Percentiles rank a stretch among this genome's conserved stretches.
Evolutionary conservation across 495 filamentous ascomycete genomes (phyloP).

Genomic region (Monascus purpureus): DNA sequence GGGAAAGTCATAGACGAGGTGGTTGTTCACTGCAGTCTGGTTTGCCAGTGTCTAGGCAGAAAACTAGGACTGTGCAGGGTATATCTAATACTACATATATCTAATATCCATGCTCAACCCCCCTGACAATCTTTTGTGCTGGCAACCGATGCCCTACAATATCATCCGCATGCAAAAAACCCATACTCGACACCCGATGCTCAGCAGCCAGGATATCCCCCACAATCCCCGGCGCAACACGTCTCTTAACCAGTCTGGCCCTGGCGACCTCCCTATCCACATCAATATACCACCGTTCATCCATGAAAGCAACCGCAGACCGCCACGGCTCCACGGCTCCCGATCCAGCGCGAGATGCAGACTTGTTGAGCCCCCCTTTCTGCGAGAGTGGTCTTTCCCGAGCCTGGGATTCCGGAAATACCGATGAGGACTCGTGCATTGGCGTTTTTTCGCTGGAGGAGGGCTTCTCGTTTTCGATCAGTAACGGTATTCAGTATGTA

Average conservation of each 20-base stretch:
- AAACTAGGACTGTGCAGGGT: too few relatives aligned
- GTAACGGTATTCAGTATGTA: too few relatives aligned
- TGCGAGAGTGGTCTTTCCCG: slow-evolving; percentile 79
- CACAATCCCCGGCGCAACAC: slow-evolving; percentile 59
- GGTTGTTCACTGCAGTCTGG: too few relatives aligned
- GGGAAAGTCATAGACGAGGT: too few relatives aligned
- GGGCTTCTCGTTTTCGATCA: not conserved
- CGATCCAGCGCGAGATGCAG: slow-evolving; percentile 34
- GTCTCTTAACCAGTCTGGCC: slow-evolving; percentile 46
- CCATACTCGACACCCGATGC: slow-evolving; percentile 4
- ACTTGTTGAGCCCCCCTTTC: slow-evolving; percentile 40
- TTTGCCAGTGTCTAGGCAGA: too few relatives aligned
- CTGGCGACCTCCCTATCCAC: slow-evolving; percentile 49
- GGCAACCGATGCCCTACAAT: slow-evolving; percentile 5
- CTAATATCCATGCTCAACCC: too few relatives aligned
- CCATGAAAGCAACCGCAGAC: slow-evolving; percentile 47
- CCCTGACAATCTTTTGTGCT: slow-evolving; percentile 2
- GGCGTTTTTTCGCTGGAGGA: not conserved
- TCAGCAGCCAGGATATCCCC: slow-evolving; percentile 17
- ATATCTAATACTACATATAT: too few relatives aligned
- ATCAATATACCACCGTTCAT: slow-evolving; percentile 66
- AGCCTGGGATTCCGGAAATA: slow-evolving; percentile 57
- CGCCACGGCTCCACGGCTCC: slow-evolving; percentile 55
- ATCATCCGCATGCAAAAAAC: slow-evolving; percentile 7
- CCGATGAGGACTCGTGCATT: slow-evolving; percentile 1